These are phyloP conservation scores for Pyrenophora teres DNA, from an alignment of 2,329 filamentous ascomycete genomes.

Conservation along the genomic window DNA sequence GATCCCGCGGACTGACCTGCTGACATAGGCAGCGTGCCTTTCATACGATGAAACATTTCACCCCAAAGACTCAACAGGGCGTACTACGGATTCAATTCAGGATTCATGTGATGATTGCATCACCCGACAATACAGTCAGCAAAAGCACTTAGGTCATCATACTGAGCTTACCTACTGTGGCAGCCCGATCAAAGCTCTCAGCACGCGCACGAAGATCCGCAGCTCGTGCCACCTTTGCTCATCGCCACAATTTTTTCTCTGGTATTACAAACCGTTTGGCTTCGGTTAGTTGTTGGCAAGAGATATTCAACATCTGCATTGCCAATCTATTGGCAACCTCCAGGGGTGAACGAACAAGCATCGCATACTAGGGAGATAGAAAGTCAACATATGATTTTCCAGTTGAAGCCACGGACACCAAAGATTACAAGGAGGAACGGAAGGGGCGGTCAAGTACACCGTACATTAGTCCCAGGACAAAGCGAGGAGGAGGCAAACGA, in stretches of 20 bases:
- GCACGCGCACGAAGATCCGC: slow-evolving; percentile 14
- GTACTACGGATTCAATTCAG: background rate
- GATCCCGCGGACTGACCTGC: slow-evolving; percentile 25
- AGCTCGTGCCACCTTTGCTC: slow-evolving; percentile 16
- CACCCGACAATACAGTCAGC: slow-evolving; percentile 11
- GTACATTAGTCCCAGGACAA: slow-evolving; percentile 3
- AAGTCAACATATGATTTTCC: background rate
- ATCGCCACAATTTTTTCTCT: slow-evolving; percentile 4
- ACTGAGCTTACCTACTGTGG: slow-evolving; percentile 29
- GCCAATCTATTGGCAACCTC: background rate
- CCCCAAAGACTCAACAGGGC: background rate
- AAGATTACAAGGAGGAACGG: background rate
- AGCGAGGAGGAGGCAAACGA: background rate
- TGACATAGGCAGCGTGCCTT: slow-evolving; percentile 25
- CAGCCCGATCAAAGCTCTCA: slow-evolving; percentile 14
- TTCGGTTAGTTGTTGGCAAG: slow-evolving; percentile 1
- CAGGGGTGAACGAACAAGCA: slow-evolving; percentile 6
- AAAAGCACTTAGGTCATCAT: slow-evolving; percentile 11
- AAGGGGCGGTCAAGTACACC: slow-evolving; percentile 26
- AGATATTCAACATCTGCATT: background rate
- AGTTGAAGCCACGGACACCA: slow-evolving; percentile 5
- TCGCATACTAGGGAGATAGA: slow-evolving; percentile 10
- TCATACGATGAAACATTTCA: slow-evolving; percentile 6
- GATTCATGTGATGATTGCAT: slow-evolving; percentile 2
- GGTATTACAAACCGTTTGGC: slow-evolving; percentile 4